These are phyloP conservation scores for Pythium oligandrum DNA, from an alignment of 352 stramenopile genomes.

Conservation along the genomic window DNA sequence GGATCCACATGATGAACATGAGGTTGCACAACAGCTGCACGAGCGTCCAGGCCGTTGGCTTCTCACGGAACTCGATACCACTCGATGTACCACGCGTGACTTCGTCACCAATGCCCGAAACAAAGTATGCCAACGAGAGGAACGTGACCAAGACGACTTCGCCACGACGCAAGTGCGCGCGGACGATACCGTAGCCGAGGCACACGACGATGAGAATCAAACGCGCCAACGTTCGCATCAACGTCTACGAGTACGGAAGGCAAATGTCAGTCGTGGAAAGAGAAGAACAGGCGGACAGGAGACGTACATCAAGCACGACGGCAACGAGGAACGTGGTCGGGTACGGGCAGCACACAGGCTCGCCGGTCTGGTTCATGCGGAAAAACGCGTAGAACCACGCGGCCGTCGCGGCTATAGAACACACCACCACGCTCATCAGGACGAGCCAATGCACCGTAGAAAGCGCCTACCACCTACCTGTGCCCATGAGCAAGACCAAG, in stretches of 20 bases:
- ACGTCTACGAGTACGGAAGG: slow-evolving; percentile 24
- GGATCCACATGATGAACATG: slow-evolving; percentile 90
- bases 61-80: slow-evolving; percentile 70
- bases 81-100: slow-evolving; percentile 75
- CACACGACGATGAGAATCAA: slow-evolving; percentile 85
- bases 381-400: slow-evolving; percentile 86
- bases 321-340: slow-evolving; percentile 78
- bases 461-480: slow-evolving; percentile 24
- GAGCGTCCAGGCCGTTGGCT: slow-evolving; percentile 82
- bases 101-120: slow-evolving; percentile 68
- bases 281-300: not conserved
- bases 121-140: slow-evolving; percentile 73
- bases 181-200: slow-evolving; percentile 88
- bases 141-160: slow-evolving; percentile 58
- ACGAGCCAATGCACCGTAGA: not conserved
- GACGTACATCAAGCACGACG: slow-evolving; percentile 76
- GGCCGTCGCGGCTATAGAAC: slow-evolving; percentile 25
- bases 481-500: slow-evolving; percentile 74
- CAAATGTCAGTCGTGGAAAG: not conserved
- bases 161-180: slow-evolving; percentile 37
- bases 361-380: slow-evolving; percentile 85
- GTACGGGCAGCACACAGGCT: slow-evolving; percentile 87
- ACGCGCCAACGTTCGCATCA: slow-evolving; percentile 81
- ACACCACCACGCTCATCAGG: no score
- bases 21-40: slow-evolving; percentile 85